Conservation (phyloP, 148 eudicot genomes). For the Silene conica region DNA sequence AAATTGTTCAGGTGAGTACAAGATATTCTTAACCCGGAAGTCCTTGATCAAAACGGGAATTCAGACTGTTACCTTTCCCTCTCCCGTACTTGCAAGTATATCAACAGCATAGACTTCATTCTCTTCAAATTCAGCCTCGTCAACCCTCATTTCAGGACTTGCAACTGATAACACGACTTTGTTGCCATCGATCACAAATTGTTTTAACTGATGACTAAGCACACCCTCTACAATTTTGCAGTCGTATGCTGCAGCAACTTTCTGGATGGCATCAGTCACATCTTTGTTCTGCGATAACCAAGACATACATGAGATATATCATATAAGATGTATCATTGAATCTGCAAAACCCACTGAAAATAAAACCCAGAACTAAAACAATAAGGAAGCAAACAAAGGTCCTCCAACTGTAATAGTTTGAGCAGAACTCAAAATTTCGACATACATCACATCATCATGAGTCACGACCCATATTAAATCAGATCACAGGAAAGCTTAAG, state of each 20-base stretch:
- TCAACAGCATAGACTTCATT: conserved; percentile 83
- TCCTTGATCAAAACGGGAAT: neutral
- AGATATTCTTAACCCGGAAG: neutral
- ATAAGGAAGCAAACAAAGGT: neutral
- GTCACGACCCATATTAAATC: no score
- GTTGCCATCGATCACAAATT: conserved; percentile 93
- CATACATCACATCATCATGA: no score
- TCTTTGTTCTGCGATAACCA: conserved; percentile 61
- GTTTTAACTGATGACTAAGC: conserved; percentile 82
- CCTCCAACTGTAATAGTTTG: no score
- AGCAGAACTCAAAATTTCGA: no score
- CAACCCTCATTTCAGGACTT: conserved; percentile 71
- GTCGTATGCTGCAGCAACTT: conserved; percentile 90
- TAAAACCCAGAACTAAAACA: neutral
- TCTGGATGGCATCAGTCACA: conserved; percentile 82
- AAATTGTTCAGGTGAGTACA: neutral
- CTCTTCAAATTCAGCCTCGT: conserved; percentile 91
- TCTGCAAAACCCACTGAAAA: neutral
- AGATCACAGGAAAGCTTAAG: neutral
- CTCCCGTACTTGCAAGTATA: conserved; percentile 81
- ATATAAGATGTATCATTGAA: neutral
- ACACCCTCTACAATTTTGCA: conserved; percentile 95
- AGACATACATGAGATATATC: neutral
- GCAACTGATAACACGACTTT: conserved; percentile 76
- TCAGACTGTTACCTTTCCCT: conserved; percentile 57